Evolutionary conservation across 768 basidiomycete species (phyloP), one percentile per base, ranked within the genome.

Genomic region (Peribolospora kevripleyi): DNA sequence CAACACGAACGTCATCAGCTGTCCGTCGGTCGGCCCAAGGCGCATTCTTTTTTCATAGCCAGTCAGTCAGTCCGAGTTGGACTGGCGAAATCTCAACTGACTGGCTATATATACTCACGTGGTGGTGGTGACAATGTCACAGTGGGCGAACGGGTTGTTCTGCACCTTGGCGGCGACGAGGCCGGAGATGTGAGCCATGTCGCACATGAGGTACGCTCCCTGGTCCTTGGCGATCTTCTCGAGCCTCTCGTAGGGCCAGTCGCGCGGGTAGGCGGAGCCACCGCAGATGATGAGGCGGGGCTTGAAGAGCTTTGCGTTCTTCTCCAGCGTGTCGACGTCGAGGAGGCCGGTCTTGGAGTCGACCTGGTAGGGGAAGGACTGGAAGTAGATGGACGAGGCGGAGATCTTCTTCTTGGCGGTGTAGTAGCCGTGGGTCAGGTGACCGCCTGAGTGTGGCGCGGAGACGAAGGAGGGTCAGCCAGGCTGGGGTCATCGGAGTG

Each of bases 371-470:
- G 93, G 91, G 66, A 93, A 74, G 43, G 93, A 93, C 68, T 97
- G 90, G 82, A 97, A 98, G 74, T 97, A 97, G 72, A 98, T 95
- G 14, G 93, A 97, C 36, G 91, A 97, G 42, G 93, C 86, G 42
- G 93, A 95, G 80, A 98, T 97, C 72, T 98, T 97, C 75, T 95
- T 93, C 74, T 97, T 97, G 45, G 60, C 57, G 8, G 64, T 65
- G 70, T 90, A 98, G 74, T 91, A 91, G 40, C 91, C 91, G 66
- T 95, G 91, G 42, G 88, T 95, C 62, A 93, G 49, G 55, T 55
- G 46, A 25, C 25, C 25, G 25, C 25, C 25, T 25, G 25, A 25
- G 25, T 25, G 25, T 25, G 25, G 25, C 25, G 1, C 25, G 25
- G 25, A 8, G 6, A 45, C 40, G 8, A 41, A 1, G 25, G 25